Evolutionary conservation across 2,329 filamentous ascomycete species (phyloP).

Genomic region (Neophaeococcomyces aloes): DNA sequence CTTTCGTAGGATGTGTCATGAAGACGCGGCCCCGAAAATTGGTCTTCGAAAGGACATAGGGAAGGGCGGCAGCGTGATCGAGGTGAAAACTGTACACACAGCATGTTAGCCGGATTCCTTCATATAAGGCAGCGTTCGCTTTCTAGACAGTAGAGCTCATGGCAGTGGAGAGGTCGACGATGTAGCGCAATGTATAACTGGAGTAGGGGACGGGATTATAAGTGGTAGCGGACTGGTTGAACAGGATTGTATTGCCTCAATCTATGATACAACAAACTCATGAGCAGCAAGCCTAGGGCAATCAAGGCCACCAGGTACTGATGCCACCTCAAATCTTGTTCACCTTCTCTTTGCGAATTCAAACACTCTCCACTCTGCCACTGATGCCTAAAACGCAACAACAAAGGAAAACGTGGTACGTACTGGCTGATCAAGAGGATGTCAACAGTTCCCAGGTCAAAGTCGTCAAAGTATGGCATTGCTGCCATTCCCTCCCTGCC

Average conservation of each 20-base stretch:
- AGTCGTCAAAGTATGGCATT: slow-evolving; percentile 96
- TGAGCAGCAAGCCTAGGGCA: background rate
- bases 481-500: slow-evolving; percentile 73
- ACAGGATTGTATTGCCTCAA: slow-evolving; percentile 20
- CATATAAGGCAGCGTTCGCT: background rate
- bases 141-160: background rate
- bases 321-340: background rate
- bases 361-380: background rate
- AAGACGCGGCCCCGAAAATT: slow-evolving; percentile 95
- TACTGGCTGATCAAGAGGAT: slow-evolving; percentile 98
- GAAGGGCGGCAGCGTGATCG: slow-evolving; percentile 96
- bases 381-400: slow-evolving; percentile 4
- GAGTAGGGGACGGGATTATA: slow-evolving; percentile 1
- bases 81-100: slow-evolving; percentile 69
- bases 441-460: slow-evolving; percentile 93
- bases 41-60: slow-evolving; percentile 94
- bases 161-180: background rate
- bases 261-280: slow-evolving; percentile 6
- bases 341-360: background rate
- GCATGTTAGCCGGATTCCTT: background rate
- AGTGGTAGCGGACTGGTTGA: slow-evolving; percentile 9
- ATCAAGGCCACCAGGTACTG: background rate
- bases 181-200: background rate
- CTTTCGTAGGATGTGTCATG: slow-evolving; percentile 98
- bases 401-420: slow-evolving; percentile 38